Evolutionary conservation across 306 rosid species (phyloP).

Genomic region (Vigna trinervia): DNA sequence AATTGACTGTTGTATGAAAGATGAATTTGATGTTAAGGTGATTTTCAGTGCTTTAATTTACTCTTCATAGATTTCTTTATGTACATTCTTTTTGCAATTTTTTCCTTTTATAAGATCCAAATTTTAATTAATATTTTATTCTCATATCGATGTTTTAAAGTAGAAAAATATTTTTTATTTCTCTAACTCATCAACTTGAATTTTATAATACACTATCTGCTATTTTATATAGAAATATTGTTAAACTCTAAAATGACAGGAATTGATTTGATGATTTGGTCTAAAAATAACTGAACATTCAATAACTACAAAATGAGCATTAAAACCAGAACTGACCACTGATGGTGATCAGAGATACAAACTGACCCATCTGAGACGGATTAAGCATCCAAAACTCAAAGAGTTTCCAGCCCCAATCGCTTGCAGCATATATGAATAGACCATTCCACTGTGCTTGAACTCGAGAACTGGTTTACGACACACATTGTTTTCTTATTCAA

Average conservation of each 20-base stretch:
- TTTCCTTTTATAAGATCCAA: too few relatives aligned
- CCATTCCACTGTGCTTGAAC: not conserved
- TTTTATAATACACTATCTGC: too few relatives aligned
- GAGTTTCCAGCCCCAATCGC: too few relatives aligned
- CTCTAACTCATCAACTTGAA: too few relatives aligned
- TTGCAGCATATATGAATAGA: constrained; percentile 4
- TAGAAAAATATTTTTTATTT: too few relatives aligned
- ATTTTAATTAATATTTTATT: too few relatives aligned
- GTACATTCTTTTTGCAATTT: too few relatives aligned
- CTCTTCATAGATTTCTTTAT: too few relatives aligned
- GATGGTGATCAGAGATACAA: not conserved
- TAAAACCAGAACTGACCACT: too few relatives aligned
- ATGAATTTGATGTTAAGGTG: not conserved
- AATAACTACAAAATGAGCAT: not conserved
- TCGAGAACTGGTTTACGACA: not conserved
- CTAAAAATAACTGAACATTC: not conserved
- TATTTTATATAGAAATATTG: too few relatives aligned
- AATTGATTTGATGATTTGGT: not conserved
- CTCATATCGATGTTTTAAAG: too few relatives aligned
- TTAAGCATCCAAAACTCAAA: not conserved
- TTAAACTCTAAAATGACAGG: not conserved
- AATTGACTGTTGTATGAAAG: not conserved
- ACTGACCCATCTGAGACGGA: not conserved
- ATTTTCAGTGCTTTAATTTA: too few relatives aligned
- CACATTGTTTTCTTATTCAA: not conserved